These are phyloP conservation scores for Emmonsiellopsis sp. DNA, from an alignment of 2,329 filamentous ascomycete species.

Conservation along the genomic window DNA sequence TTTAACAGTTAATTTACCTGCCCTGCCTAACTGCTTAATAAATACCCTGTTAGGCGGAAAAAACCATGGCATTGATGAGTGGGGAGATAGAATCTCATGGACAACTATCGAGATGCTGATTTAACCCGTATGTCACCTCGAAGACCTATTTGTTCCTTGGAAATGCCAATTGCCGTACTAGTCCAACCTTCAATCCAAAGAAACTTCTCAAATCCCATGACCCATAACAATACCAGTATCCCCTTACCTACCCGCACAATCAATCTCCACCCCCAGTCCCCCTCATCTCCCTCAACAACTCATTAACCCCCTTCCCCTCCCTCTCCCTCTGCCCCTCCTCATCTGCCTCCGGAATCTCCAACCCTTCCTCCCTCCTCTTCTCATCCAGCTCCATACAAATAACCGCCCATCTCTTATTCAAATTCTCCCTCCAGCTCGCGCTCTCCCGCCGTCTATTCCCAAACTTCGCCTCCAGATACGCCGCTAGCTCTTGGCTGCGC, in stretches of 20 bases:
- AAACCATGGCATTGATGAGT: neutral
- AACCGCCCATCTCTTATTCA: neutral
- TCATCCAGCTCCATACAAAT: neutral
- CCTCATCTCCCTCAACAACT: neutral
- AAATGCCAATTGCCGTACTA: neutral
- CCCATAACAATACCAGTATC: neutral
- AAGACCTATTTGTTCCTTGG: neutral
- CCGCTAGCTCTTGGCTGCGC: neutral
- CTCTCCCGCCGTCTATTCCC: neutral
- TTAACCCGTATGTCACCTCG: neutral
- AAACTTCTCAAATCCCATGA: neutral
- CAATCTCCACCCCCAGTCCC: neutral
- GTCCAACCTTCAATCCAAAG: neutral
- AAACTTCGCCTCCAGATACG: constrained; percentile 5
- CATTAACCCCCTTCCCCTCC: neutral
- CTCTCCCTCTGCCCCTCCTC: neutral
- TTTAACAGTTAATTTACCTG: neutral
- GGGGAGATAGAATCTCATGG: neutral
- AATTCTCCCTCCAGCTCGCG: neutral
- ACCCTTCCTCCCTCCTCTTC: neutral
- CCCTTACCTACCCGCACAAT: neutral
- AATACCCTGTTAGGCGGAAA: neutral
- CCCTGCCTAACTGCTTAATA: neutral
- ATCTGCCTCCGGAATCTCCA: neutral
- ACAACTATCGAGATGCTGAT: too few relatives aligned